Conservation (phyloP, 495 filamentous ascomycete species). For the Saxophila tyrrhenica region DNA sequence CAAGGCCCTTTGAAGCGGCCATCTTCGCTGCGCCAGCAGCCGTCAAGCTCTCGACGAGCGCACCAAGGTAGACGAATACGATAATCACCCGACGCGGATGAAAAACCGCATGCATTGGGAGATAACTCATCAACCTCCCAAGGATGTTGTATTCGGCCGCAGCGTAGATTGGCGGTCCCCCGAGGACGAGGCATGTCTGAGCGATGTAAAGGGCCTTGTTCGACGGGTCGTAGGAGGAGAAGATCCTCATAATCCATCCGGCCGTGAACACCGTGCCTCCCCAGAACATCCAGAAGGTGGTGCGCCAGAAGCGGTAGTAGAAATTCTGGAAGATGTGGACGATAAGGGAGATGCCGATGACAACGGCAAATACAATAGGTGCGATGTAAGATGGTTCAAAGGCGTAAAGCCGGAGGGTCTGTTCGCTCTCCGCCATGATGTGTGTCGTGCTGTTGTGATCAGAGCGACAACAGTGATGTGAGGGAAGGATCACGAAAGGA, state of each 20-base stretch:
- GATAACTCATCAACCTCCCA: conserved; percentile 66
- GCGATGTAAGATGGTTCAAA: conserved; percentile 34
- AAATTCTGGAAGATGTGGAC: conserved; percentile 34
- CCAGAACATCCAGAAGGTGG: conserved; percentile 38
- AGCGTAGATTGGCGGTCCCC: conserved; percentile 49
- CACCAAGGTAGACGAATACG: conserved; percentile 58
- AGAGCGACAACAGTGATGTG: not conserved
- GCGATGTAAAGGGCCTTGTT: conserved; percentile 31
- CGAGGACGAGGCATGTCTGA: conserved; percentile 16
- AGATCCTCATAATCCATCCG: conserved; percentile 33
- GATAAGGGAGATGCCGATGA: conserved; percentile 29
- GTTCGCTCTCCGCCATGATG: conserved; percentile 1
- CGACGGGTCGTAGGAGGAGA: conserved; percentile 26
- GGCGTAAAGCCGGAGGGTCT: not conserved
- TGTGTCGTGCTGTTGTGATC: not conserved
- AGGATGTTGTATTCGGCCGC: conserved; percentile 66
- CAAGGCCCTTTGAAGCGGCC: conserved; percentile 44
- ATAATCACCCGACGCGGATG: conserved; percentile 66
- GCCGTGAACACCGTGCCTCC: conserved; percentile 32
- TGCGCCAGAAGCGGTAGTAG: conserved; percentile 34
- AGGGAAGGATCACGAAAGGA: too few species aligned
- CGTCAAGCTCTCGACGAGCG: conserved; percentile 53
- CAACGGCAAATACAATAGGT: conserved; percentile 31
- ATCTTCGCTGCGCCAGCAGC: conserved; percentile 53
- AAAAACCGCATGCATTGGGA: conserved; percentile 64